Evolutionary conservation across 2,329 filamentous ascomycete species (phyloP).

Genomic region (Aspergillus ibericus): DNA sequence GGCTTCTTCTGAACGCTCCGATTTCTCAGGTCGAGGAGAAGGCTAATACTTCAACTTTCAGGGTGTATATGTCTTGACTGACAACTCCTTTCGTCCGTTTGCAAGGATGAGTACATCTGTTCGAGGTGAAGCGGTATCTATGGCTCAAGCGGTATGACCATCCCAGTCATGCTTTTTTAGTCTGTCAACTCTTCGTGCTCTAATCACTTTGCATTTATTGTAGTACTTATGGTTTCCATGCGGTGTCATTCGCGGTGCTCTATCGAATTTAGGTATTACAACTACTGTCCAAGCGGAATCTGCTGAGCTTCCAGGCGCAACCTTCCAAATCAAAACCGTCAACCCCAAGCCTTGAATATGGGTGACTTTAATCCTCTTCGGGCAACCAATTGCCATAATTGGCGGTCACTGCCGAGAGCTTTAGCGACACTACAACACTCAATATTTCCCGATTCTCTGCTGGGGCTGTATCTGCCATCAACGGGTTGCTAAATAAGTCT

Average conservation of each 20-base stretch:
- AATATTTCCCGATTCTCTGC: not conserved
- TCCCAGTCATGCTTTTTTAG: not conserved
- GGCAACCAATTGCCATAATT: not conserved
- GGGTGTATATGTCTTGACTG: slow-evolving; percentile 95
- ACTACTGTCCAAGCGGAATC: slow-evolving; percentile 91
- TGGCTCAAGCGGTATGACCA: slow-evolving; percentile 72
- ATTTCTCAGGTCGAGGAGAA: not conserved
- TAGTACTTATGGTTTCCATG: slow-evolving; percentile 95
- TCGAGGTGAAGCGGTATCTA: slow-evolving; percentile 68
- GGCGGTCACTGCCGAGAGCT: not conserved
- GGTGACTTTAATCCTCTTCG: not conserved
- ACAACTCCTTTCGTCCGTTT: slow-evolving; percentile 87
- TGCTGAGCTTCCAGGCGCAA: slow-evolving; percentile 79
- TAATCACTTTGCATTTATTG: not conserved
- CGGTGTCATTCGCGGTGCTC: slow-evolving; percentile 84
- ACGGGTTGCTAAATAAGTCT: not conserved
- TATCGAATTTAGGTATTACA: slow-evolving; percentile 86
- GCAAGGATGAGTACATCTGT: slow-evolving; percentile 83
- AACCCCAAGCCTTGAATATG: slow-evolving; percentile 61
- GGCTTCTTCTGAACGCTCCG: not conserved
- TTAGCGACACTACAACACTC: not conserved
- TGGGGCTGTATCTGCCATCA: not conserved
- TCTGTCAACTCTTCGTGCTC: not conserved
- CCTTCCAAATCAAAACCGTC: slow-evolving; percentile 92
- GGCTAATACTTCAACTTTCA: slow-evolving; percentile 32